These are phyloP conservation scores for Tolypocladium capitatum DNA, from an alignment of 2,329 filamentous ascomycete genomes.

Conservation along the genomic window DNA sequence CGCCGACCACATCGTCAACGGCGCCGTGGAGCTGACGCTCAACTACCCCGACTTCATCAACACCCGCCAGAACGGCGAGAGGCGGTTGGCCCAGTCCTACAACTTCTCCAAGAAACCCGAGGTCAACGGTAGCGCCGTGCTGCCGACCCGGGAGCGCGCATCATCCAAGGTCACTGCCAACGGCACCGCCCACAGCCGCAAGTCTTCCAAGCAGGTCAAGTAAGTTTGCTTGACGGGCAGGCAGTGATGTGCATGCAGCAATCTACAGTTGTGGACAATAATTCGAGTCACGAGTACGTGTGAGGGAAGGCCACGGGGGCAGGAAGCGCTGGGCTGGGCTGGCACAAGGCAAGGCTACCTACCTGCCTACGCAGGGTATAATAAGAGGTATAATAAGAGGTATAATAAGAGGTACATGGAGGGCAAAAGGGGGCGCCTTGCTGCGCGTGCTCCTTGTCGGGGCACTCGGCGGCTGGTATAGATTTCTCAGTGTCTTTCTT, in stretches of 20 bases:
- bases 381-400: not conserved
- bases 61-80: conserved; percentile 46
- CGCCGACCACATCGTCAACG: conserved; percentile 78
- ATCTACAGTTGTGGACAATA: not conserved
- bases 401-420: too few relatives aligned
- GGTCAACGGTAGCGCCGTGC: conserved; percentile 20
- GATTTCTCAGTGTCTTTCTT: not conserved
- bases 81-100: conserved; percentile 31
- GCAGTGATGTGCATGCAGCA: not conserved
- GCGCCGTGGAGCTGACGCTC: conserved; percentile 79
- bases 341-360: not conserved
- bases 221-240: conserved; percentile 6
- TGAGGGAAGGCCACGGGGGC: not conserved
- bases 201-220: conserved; percentile 20
- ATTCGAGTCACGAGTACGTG: not conserved
- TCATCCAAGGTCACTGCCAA: conserved; percentile 18
- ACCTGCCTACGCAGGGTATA: too few relatives aligned
- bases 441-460: not conserved
- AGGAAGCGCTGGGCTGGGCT: not conserved
- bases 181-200: conserved; percentile 14
- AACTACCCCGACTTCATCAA: conserved; percentile 98
- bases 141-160: conserved; percentile 22
- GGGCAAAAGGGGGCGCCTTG: not conserved
- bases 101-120: conserved; percentile 19
- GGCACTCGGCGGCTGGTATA: not conserved